Evolutionary conservation across 176 grass and related monocot genomes (phyloP).

Genomic region (Puya raimondii): DNA sequence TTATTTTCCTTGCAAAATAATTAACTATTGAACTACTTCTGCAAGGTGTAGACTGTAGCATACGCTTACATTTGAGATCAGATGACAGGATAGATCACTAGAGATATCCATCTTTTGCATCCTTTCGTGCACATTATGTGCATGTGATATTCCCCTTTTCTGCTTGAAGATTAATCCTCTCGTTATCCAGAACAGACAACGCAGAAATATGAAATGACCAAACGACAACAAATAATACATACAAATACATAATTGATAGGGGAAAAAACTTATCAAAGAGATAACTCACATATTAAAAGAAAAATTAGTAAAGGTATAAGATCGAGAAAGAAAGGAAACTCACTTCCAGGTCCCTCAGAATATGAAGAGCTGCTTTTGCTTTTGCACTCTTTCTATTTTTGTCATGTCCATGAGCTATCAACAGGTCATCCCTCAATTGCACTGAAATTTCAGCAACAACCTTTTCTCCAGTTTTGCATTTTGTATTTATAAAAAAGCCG

Average conservation of each 20-base stretch:
- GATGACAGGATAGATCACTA: conserved; percentile 18
- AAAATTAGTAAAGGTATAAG: neutral
- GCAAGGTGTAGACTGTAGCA: conserved; percentile 1
- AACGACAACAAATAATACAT: neutral
- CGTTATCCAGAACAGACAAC: conserved; percentile 14
- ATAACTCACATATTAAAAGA: no score
- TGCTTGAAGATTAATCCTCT: conserved; percentile 17
- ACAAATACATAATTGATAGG: neutral
- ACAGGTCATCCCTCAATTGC: neutral
- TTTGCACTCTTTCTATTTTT: conserved; percentile 5
- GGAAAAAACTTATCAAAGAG: neutral
- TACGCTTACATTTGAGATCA: conserved; percentile 32
- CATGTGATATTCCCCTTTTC: conserved; percentile 36
- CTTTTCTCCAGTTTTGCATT: neutral
- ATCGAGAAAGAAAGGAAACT: neutral
- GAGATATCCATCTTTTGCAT: conserved; percentile 21
- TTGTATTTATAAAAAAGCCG: conserved; percentile 2
- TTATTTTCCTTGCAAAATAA: conserved; percentile 9
- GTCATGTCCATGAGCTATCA: neutral
- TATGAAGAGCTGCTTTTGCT: conserved; percentile 2
- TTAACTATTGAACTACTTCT: neutral
- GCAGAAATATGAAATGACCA: conserved; percentile 9
- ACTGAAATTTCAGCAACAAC: conserved; percentile 7
- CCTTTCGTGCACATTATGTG: conserved; percentile 25
- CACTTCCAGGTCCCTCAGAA: conserved; percentile 6